Conservation (phyloP, 805 yeast species). For the Cyberlindnera galapagoensis region DNA sequence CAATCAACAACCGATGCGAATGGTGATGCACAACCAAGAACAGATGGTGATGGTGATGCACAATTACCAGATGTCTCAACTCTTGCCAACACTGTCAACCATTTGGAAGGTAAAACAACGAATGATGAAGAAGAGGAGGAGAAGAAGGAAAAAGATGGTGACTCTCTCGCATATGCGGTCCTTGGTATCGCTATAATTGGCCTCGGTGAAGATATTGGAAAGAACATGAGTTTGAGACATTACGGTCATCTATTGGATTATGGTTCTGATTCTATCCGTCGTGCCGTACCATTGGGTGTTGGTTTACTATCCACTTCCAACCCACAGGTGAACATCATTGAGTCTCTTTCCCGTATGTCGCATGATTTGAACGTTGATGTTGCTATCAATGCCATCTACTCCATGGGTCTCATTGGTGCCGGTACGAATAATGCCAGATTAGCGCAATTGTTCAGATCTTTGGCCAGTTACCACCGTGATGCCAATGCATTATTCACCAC, state of each 20-base stretch:
- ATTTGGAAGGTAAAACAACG: too few relatives aligned
- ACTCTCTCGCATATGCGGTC: conserved; percentile 72
- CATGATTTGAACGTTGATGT: conserved; percentile 94
- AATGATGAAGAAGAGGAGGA: conserved; percentile 25
- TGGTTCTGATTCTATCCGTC: conserved; percentile 83
- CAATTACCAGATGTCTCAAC: conserved; percentile 23
- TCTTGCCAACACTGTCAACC: too few relatives aligned
- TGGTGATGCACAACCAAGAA: conserved; percentile 15
- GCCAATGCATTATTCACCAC: conserved; percentile 89
- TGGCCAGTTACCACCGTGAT: conserved; percentile 91
- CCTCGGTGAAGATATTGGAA: conserved; percentile 97
- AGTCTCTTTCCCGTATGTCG: conserved; percentile 90
- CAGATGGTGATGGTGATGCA: conserved; percentile 22
- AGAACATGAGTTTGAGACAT: conserved; percentile 95
- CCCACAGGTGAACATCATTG: conserved; percentile 96
- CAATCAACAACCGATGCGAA: conserved; percentile 24
- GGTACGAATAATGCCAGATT: conserved; percentile 98
- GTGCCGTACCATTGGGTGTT: conserved; percentile 98
- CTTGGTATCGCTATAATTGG: conserved; percentile 91
- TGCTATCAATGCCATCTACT: conserved; percentile 88
- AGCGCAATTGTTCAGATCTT: conserved; percentile 90
- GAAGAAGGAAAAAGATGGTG: conserved; percentile 27
- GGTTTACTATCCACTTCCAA: conserved; percentile 88
- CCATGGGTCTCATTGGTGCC: conserved; percentile 98
- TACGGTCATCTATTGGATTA: conserved; percentile 97